Evolutionary conservation across 441 rosid genomes (phyloP), one percentile per base, ranked within the genome.

Genomic region (Populus hybrid): DNA sequence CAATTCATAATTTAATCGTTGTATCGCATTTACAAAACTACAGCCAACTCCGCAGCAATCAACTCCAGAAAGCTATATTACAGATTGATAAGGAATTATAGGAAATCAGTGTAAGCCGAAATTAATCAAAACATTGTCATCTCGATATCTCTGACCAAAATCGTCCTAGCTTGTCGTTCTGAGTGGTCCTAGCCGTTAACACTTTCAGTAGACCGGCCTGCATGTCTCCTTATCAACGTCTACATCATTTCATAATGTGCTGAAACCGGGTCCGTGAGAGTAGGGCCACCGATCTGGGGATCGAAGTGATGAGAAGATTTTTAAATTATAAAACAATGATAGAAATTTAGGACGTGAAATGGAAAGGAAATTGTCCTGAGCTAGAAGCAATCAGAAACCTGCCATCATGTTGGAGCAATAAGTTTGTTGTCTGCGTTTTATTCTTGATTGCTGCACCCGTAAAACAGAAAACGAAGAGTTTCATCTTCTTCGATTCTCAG

Each of bases 191-290:
- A 19, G 67, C 71, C 65, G 34, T 21, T 32, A 69, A 38, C 67
- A 32, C 67, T 77, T 46, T 65, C 24, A 12, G 76, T 65, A 72
- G 69, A 64, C 73, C 81, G 36, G 36, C 23, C 53, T 24, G 32
- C 0, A n/a, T 75, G 85, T 78, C 85, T 78, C 78, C 83, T 72
- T 76, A 73, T 76, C 79, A 38, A 73, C 83, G 80, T 83, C 78
- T 42, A 59, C 78, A 80, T 72, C 83, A 67, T 76, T 69, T 70
- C 76, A 78, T 69, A 40, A 76, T 76, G 23, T 64, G 73, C 78
- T 50, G 35, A 70, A 21, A 24, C 73, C 67, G 71, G 77, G 77
- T 69, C 80, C 79, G 21, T 26, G 2, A 3, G 0, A 18, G 2
- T 38, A 18, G n/a, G 64, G 65, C 71, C 75, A 23, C 71, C 67